phyloP scores from a whole-genome alignment of 345 rosid genomes.

The Syzygium aromaticum region DNA sequence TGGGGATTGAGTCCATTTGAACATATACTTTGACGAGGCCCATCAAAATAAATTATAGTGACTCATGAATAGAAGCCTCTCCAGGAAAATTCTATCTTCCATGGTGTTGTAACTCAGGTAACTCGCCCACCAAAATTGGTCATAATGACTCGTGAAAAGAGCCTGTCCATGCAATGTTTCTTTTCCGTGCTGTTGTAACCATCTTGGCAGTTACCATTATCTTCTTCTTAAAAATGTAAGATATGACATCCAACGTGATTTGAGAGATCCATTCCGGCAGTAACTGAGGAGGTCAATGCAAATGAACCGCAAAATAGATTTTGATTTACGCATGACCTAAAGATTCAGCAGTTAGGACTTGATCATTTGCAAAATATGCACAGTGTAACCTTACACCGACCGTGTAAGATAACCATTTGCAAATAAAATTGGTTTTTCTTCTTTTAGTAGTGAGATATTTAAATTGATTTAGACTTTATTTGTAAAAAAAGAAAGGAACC shows the following conservation, averaged over 20 bases:
- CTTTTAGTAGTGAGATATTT: background rate
- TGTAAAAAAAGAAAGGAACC: background rate
- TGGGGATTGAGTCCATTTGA: no score
- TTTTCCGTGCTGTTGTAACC: background rate
- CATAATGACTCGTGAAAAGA: background rate
- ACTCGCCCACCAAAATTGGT: background rate
- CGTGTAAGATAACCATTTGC: background rate
- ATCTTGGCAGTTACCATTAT: background rate
- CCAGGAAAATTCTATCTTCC: no score
- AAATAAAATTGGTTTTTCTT: background rate
- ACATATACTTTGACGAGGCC: no score
- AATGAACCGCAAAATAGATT: background rate
- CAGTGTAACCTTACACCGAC: rapidly evolving
- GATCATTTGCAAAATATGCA: background rate
- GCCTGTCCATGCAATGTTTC: background rate
- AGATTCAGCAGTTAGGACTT: background rate
- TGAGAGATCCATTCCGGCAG: background rate
- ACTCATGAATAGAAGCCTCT: no score
- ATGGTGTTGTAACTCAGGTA: no score
- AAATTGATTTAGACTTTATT: background rate
- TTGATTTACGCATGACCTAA: background rate
- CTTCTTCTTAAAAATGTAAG: background rate
- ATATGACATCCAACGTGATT: background rate
- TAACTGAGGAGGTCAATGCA: background rate
- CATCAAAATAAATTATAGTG: no score